Evolutionary conservation across 225 moss, liverwort and hornwort species (phyloP).

Genomic region (Antitrichia curtipendula): DNA sequence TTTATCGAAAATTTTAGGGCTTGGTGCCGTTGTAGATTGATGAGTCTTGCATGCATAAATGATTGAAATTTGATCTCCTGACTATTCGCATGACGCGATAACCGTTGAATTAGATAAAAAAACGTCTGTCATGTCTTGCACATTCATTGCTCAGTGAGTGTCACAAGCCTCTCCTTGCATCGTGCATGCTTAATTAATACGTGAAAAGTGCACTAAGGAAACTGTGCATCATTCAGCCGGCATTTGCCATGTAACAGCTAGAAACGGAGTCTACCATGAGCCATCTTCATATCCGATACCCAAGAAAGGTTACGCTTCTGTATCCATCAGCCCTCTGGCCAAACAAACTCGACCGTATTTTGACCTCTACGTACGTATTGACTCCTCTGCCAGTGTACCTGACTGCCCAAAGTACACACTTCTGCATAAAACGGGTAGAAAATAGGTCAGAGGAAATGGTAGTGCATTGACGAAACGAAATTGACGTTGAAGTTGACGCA

Average conservation of each 20-base stretch:
- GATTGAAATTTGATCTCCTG: not conserved
- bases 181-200: not conserved
- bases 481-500: not conserved
- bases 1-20: too few species aligned
- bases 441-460: not conserved
- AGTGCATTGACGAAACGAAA: not conserved
- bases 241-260: not conserved
- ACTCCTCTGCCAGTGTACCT: not conserved
- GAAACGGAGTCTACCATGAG: not conserved
- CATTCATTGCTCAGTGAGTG: not conserved
- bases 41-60: not conserved
- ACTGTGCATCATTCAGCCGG: not conserved
- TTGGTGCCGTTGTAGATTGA: not conserved
- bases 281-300: not conserved
- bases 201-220: not conserved
- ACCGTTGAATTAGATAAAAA: not conserved
- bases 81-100: not conserved
- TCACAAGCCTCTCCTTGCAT: not conserved
- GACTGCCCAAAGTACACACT: conserved; percentile 1
- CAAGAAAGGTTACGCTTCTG: conserved; percentile 1
- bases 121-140: not conserved
- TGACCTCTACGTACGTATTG: not conserved
- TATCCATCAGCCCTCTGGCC: not conserved
- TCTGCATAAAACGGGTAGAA: not conserved
- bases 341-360: not conserved